Conservation (phyloP, 2,329 filamentous ascomycete genomes). For the Leptographium radiaticola region DNA sequence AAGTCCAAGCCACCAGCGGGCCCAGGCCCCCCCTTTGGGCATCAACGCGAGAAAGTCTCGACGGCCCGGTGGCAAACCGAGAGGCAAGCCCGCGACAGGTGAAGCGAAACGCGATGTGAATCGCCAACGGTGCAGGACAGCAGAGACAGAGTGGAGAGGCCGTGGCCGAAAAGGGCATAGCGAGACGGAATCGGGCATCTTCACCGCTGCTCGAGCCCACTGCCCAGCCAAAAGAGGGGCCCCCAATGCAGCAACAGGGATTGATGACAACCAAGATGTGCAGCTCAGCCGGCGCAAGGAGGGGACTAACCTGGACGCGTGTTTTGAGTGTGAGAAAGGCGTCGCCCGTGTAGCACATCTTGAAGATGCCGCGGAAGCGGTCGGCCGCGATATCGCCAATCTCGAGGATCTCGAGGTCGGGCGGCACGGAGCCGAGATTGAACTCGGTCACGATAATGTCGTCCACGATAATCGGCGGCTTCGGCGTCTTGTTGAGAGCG, state of each 20-base stretch:
- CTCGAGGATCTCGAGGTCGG: slow-evolving; percentile 91
- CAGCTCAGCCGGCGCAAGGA: not conserved
- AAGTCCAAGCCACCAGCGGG: not conserved
- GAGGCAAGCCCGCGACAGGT: no score
- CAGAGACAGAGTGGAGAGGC: not conserved
- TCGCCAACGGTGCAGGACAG: not conserved
- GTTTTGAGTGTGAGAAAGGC: slow-evolving; percentile 92
- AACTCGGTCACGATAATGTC: slow-evolving; percentile 97
- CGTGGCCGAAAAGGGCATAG: not conserved
- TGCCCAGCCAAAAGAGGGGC: not conserved
- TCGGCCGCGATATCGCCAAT: slow-evolving; percentile 96
- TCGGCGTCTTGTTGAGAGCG: slow-evolving; percentile 93
- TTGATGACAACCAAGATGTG: not conserved
- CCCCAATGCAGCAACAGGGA: not conserved
- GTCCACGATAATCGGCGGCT: slow-evolving; percentile 97
- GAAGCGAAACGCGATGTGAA: not conserved
- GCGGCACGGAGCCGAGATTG: slow-evolving; percentile 88
- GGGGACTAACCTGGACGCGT: slow-evolving; percentile 64
- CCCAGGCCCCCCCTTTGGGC: not conserved
- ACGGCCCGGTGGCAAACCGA: not conserved
- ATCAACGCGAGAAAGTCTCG: not conserved
- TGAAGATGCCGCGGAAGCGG: slow-evolving; percentile 94
- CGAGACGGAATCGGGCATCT: not conserved
- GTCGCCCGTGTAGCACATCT: slow-evolving; percentile 96
- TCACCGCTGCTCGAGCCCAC: slow-evolving; percentile 4